Base-by-base conservation (phyloP, 2,329 filamentous ascomycete species). In the Fonsecaea monophora region DNA sequence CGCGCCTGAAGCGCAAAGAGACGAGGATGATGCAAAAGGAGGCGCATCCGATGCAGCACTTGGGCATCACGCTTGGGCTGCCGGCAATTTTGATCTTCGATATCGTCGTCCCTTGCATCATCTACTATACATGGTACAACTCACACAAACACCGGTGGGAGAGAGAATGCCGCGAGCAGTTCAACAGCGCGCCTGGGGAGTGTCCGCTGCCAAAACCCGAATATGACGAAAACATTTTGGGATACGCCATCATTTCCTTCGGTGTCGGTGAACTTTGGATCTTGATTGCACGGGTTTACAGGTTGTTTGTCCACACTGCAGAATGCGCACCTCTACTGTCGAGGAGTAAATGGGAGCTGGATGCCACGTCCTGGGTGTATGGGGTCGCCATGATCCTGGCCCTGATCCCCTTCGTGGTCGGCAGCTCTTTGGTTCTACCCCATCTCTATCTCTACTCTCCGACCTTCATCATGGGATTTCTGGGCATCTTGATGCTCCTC, bases 191-290 rank as follows among this genome's bases (percentile, higher is more conserved):
- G 4, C 58, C 42, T 4, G 13, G 30, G 40, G 37, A 62, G 15
- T 66, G 66, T 59, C 66, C 66, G 25, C 25, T 68, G 2, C 38
- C 37, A 6, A 62, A 66, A 37, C 53, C 58, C 7, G 62, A 68
- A 42, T 68, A 62, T 35, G 63, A 68, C 66, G 53, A 68, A 18
- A 50, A 66, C 63, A 66, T 68, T 35, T 42, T 68, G 8, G 66
- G 66, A n/a, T 79, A 56, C 53, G 66, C 66, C 13, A 68, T 68
- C 42, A 59, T 61, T 12, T 68, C 63, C 7, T 68, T 66, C 34
- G 66, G 63, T 4, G 53, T 60, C 53, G 63, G 66, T 7, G 66
- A 68, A 38, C 63, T 68, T 18, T 68, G 63, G 58, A 68, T 68
- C 18, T 48, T 68, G 42, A 55, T 68, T 53, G 63, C 66, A n/a